Evolutionary conservation across 768 basidiomycete species (phyloP), one percentile per base, ranked within the genome.

Genomic region (Xanthoconium stramineum): DNA sequence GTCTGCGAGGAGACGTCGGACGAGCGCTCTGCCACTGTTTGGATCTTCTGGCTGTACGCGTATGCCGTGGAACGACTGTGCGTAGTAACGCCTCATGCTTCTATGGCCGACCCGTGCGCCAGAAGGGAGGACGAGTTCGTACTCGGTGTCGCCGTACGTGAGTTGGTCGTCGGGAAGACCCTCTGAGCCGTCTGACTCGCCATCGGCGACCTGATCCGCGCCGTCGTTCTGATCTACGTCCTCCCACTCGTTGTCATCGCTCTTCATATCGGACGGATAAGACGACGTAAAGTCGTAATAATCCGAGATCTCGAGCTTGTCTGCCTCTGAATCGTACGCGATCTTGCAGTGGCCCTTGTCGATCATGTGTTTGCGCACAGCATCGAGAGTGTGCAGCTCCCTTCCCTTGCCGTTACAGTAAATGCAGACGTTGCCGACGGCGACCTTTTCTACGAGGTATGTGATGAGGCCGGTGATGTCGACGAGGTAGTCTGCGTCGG

Each of bases 341-440:
- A 99, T 84, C 74, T 97, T 98, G 80, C 95, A 98, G 67, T 99
- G 97, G 55, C 83, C 81, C 75, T 98, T 98, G 78, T 95, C 95
- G 39, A 83, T 58, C 97, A 99, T 99, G 69, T 99, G 97, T 66
- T 91, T 91, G 62, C 94, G 79, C 6, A 92, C 94, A 0, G 95
- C 96, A 5, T 93, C 88, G 51, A 95, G 67, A 15, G 84, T 87
- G 55, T 85, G 82, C 72, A 94, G 94, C 65, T 93, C 94, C 57
- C 85, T 76, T 42, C 92, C 83, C 58, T 80, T 85, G 35, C 85
- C 88, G 65, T 89, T 90, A 74, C 97, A 99, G 73, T 79, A 93
- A 29, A 98, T 82, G 76, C 97, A 99, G 8, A 93, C 78, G 74
- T 97, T 95, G 14, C 87, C 91, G n/a, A 96, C 83, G 0, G 90